phyloP scores from a whole-genome alignment of 805 yeast species.

The Candida krabiensis region DNA sequence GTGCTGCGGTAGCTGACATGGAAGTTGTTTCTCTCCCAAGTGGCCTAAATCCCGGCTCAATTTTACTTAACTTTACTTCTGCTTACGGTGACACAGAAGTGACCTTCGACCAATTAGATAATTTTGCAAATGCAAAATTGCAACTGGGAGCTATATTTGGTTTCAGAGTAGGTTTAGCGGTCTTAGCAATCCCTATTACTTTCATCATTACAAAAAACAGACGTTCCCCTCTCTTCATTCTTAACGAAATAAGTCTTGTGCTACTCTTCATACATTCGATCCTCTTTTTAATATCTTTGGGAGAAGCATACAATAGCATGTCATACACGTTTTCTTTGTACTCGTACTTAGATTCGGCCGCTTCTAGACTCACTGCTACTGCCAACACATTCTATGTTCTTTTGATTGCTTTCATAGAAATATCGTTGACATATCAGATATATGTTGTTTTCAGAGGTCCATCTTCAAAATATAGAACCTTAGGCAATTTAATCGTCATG shows the following conservation, averaged over 20 bases:
- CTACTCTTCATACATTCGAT: conserved; percentile 60
- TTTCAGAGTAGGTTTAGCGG: conserved; percentile 57
- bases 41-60: conserved; percentile 19
- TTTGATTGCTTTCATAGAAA: conserved; percentile 59
- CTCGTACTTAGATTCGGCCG: conserved; percentile 36
- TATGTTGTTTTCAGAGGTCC: conserved; percentile 67
- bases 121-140: conserved; percentile 31
- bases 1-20: conserved; percentile 1
- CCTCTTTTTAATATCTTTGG: conserved; percentile 53
- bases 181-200: conserved; percentile 44
- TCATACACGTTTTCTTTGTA: conserved; percentile 49
- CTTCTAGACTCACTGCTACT: conserved; percentile 55
- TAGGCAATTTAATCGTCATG: conserved; percentile 40
- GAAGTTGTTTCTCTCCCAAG: conserved; percentile 13
- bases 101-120: conserved; percentile 44
- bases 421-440: conserved; percentile 70
- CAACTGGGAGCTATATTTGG: conserved; percentile 52
- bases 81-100: conserved; percentile 39
- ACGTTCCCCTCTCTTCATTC: conserved; percentile 67
- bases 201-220: conserved; percentile 52
- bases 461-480: conserved; percentile 35
- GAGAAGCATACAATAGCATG: conserved; percentile 51
- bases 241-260: conserved; percentile 63
- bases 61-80: conserved; percentile 41
- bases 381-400: conserved; percentile 60